Evolutionary conservation across 176 grass and related monocot species (phyloP).

Genomic region (Oryza punctata): DNA sequence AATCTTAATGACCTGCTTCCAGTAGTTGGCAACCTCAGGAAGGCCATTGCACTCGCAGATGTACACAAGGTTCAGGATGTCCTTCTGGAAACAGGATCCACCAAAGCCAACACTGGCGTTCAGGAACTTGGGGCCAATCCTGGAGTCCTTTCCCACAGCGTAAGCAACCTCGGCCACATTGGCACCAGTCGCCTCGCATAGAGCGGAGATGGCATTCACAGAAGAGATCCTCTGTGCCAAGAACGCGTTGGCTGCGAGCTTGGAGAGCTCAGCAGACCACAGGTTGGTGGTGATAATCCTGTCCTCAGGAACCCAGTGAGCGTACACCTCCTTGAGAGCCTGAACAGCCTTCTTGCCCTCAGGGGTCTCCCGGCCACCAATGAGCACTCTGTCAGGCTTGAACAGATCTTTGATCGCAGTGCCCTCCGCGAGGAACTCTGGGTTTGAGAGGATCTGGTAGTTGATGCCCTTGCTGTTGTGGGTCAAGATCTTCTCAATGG

Average conservation of each 20-base stretch:
- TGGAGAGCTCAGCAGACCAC: slow-evolving; percentile 85
- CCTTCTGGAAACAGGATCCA: slow-evolving; percentile 88
- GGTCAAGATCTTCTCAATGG: slow-evolving; percentile 88
- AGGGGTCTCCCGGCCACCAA: slow-evolving; percentile 81
- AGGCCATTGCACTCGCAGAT: slow-evolving; percentile 90
- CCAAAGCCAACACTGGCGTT: slow-evolving; percentile 86
- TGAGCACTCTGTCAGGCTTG: slow-evolving; percentile 81
- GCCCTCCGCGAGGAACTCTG: slow-evolving; percentile 82
- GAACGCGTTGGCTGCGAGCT: slow-evolving; percentile 81
- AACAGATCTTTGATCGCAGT: slow-evolving; percentile 76
- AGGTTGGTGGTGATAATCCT: slow-evolving; percentile 84
- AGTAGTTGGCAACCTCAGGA: slow-evolving; percentile 84
- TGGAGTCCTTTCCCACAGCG: slow-evolving; percentile 71
- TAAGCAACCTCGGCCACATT: slow-evolving; percentile 76
- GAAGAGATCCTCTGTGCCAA: slow-evolving; percentile 91
- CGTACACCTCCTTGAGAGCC: slow-evolving; percentile 79
- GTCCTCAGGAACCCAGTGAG: slow-evolving; percentile 87
- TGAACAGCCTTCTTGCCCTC: slow-evolving; percentile 74
- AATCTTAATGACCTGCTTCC: slow-evolving; percentile 98
- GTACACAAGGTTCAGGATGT: slow-evolving; percentile 85
- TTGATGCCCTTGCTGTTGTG: slow-evolving; percentile 94
- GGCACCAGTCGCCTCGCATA: slow-evolving; percentile 82
- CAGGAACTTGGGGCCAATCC: slow-evolving; percentile 86
- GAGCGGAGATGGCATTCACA: slow-evolving; percentile 78
- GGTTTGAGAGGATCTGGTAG: slow-evolving; percentile 93